phyloP scores from a whole-genome alignment of 371 early-diverging fungal genomes.

The Mortierella sp. region DNA sequence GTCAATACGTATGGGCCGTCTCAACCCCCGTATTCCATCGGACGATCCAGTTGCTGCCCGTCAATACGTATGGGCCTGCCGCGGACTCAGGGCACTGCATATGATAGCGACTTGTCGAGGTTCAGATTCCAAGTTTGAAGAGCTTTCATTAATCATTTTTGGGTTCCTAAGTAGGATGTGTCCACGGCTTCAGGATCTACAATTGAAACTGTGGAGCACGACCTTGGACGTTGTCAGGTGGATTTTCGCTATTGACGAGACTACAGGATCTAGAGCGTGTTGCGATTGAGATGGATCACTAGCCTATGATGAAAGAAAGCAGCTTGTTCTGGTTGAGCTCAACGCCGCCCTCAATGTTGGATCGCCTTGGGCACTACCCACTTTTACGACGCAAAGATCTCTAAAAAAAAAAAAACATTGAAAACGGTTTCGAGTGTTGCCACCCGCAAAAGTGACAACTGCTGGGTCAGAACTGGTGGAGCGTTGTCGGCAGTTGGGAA shows the following conservation, averaged over 20 bases:
- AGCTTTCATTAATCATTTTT: neutral
- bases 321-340: neutral
- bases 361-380: neutral
- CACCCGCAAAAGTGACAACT: neutral
- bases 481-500: neutral
- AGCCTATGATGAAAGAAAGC: neutral
- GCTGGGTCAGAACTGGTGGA: neutral
- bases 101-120: too few species aligned
- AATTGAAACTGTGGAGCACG: too few species aligned
- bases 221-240: neutral
- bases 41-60: too few species aligned
- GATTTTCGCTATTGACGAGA: neutral
- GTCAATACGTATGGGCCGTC: too few species aligned
- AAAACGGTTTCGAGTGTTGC: neutral
- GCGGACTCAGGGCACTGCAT: too few species aligned
- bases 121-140: too few species aligned
- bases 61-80: too few species aligned
- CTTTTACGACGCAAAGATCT: neutral
- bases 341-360: neutral
- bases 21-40: too few species aligned
- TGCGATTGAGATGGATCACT: neutral
- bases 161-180: neutral
- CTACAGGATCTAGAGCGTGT: neutral
- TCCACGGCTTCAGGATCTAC: neutral
- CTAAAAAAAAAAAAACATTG: neutral